These are phyloP conservation scores for Xerocomellus intermedius DNA, from an alignment of 768 basidiomycete genomes.

Conservation along the genomic window DNA sequence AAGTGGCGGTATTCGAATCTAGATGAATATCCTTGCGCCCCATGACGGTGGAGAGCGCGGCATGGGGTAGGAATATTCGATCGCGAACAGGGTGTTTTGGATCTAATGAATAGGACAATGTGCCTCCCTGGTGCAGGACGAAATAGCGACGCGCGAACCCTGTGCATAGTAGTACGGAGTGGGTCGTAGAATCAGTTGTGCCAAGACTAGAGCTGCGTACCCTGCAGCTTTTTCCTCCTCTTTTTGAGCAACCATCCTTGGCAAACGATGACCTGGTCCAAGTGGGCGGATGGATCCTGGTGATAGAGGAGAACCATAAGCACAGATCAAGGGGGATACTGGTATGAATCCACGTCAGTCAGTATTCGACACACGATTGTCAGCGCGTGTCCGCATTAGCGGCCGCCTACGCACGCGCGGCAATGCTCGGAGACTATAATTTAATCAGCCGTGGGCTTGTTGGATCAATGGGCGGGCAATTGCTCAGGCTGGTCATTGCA, in stretches of 20 bases:
- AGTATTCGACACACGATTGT: not conserved
- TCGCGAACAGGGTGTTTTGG: conserved; percentile 73
- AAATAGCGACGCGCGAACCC: conserved; percentile 88
- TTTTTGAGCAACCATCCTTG: conserved; percentile 88
- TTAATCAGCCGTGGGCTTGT: not conserved
- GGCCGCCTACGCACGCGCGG: not conserved
- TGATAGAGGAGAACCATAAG: conserved; percentile 11
- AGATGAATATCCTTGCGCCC: conserved; percentile 79
- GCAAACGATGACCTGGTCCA: conserved; percentile 37
- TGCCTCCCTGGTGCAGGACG: conserved; percentile 60
- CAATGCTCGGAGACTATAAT: conserved; percentile 12
- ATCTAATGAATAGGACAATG: conserved; percentile 73
- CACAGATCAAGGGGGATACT: not conserved
- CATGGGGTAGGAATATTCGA: conserved; percentile 60
- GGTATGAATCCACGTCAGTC: not conserved
- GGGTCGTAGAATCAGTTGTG: not conserved
- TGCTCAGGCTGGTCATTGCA: too few relatives aligned
- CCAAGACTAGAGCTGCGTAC: conserved; percentile 34
- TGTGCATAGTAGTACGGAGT: conserved; percentile 28
- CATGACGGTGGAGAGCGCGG: conserved; percentile 74
- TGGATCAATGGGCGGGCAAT: not conserved
- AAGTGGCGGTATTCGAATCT: conserved; percentile 72
- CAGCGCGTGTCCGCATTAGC: conserved; percentile 1
- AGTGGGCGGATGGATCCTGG: conserved; percentile 4
- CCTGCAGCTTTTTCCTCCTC: conserved; percentile 85